Conservation (phyloP, 345 rosid genomes). For the Aquilaria sinensis region DNA sequence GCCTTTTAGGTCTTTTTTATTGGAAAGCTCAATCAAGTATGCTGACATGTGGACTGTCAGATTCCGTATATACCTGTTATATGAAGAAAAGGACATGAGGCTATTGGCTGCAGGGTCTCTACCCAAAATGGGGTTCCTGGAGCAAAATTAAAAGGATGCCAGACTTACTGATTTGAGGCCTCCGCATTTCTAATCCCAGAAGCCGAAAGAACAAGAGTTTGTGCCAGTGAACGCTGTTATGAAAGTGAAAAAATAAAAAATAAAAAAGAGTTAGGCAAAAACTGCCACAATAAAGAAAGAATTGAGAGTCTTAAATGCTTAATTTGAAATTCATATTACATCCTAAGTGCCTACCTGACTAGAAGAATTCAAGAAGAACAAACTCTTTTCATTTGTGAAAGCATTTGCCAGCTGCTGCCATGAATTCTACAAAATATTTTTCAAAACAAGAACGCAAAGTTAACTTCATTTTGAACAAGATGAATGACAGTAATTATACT, state of each 20-base stretch:
- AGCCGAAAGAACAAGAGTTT: conserved; percentile 89
- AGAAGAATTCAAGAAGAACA: conserved; percentile 69
- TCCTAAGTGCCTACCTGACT: conserved; percentile 62
- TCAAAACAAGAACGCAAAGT: conserved; percentile 7
- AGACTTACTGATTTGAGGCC: conserved; percentile 83
- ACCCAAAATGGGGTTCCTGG: not conserved
- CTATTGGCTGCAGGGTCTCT: conserved; percentile 18
- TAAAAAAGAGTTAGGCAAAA: conserved; percentile 3
- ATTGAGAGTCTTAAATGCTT: too few species aligned
- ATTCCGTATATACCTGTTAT: conserved; percentile 70
- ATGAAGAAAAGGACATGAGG: conserved; percentile 16
- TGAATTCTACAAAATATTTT: conserved; percentile 56
- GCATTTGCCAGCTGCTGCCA: conserved; percentile 89
- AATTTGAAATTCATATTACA: conserved; percentile 1
- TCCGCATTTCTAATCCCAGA: conserved; percentile 72
- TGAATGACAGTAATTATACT: not conserved
- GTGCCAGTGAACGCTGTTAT: conserved; percentile 84
- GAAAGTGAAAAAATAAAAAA: conserved; percentile 16
- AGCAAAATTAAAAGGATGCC: conserved; percentile 11
- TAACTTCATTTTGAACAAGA: not conserved
- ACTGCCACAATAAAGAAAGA: not conserved
- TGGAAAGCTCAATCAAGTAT: conserved; percentile 66
- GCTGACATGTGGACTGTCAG: conserved; percentile 69
- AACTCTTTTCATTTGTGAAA: conserved; percentile 67
- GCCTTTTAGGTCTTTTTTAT: conserved; percentile 63